Conservation (phyloP, 2,329 filamentous ascomycete genomes). For the Ascosphaera apis region DNA sequence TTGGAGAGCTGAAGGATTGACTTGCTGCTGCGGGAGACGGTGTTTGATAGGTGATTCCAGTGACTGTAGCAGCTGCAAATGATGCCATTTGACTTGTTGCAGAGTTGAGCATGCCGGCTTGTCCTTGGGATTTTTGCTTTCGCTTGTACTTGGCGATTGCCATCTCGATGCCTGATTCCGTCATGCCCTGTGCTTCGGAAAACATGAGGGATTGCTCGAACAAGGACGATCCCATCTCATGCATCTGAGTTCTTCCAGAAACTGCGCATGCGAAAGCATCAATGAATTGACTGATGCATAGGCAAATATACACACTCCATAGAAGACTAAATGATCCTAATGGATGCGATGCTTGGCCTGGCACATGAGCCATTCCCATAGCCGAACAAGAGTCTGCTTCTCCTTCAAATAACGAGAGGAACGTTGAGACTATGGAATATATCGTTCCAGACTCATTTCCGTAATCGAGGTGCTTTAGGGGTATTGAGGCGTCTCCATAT, state of each 20-base stretch:
- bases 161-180: conserved; percentile 57
- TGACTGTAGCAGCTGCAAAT: too few species aligned
- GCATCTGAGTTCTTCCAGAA: conserved; percentile 54
- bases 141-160: too few species aligned
- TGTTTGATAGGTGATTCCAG: too few species aligned
- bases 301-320: conserved; percentile 26
- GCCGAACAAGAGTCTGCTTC: conserved; percentile 55
- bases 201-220: conserved; percentile 94
- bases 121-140: too few species aligned
- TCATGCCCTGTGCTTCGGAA: conserved; percentile 76
- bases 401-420: conserved; percentile 47
- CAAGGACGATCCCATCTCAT: conserved; percentile 85
- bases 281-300: conserved; percentile 58
- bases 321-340: conserved; percentile 52
- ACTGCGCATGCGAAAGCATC: conserved; percentile 76
- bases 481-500: conserved; percentile 46
- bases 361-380: conserved; percentile 42
- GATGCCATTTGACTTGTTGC: too few species aligned
- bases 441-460: conserved; percentile 45
- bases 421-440: too few species aligned
- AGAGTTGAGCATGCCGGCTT: conserved; percentile 36
- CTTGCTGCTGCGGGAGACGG: conserved; percentile 20
- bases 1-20: conserved; percentile 14
- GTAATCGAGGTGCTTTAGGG: conserved; percentile 44
- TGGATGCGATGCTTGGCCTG: conserved; percentile 31